Evolutionary conservation across 2,329 filamentous ascomycete species (phyloP).

Genomic region (Helotiales sp.): DNA sequence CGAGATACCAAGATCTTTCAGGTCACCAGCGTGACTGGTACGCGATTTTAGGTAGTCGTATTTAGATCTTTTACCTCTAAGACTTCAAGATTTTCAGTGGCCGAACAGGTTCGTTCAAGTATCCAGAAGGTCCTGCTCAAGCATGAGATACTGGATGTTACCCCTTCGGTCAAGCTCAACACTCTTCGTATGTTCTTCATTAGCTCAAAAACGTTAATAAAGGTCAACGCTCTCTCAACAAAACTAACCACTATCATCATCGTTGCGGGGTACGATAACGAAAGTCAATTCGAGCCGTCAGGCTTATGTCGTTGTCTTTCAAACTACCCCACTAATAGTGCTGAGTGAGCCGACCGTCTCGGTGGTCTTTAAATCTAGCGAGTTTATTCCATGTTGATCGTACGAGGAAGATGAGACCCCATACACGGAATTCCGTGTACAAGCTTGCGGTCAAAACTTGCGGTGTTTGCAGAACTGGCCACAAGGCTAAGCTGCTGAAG

Average conservation of each 20-base stretch:
- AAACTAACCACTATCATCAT: not conserved
- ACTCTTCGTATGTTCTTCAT: not conserved
- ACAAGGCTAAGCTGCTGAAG: too few species aligned
- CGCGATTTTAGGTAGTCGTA: too few species aligned
- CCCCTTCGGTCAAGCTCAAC: not conserved
- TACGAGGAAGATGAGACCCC: not conserved
- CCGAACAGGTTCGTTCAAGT: too few species aligned
- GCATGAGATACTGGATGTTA: not conserved
- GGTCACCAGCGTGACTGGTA: not conserved
- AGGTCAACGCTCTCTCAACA: not conserved
- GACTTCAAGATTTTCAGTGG: too few species aligned
- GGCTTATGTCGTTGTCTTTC: not conserved
- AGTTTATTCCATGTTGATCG: not conserved
- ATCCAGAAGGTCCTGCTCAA: not conserved
- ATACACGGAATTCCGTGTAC: not conserved
- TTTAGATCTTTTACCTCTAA: too few species aligned
- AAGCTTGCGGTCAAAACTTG: too few species aligned
- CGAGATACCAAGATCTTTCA: not conserved
- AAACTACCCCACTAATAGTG: not conserved
- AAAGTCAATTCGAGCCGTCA: not conserved
- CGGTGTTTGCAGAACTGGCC: too few species aligned
- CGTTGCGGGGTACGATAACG: not conserved
- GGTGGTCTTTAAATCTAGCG: not conserved
- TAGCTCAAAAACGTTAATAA: not conserved
- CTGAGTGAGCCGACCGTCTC: constrained; percentile 7